A percentile compares a stretch with the other conserved stretches of the same genome.
Evolutionary conservation across 1,139 yeast genomes (phyloP).

Genomic region (Pichia inconspicua): DNA sequence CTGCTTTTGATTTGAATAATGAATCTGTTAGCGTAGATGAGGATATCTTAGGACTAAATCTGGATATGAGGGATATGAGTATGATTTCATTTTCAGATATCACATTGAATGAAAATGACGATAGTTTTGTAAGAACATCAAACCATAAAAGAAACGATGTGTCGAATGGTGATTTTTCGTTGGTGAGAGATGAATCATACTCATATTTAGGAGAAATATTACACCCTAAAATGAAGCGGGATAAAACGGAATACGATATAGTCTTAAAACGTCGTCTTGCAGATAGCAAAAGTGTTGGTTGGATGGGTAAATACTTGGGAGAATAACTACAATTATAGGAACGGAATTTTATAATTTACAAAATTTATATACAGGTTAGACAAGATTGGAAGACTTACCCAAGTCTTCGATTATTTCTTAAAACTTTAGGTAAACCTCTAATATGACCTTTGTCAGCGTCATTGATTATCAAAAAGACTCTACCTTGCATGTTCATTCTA

Average conservation of each 20-base stretch:
- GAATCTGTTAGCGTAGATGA: neutral
- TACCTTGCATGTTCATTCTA: conserved; percentile 80
- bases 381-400: conserved; percentile 12
- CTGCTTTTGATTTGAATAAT: neutral
- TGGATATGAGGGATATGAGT: neutral
- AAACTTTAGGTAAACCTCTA: conserved; percentile 68
- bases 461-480: conserved; percentile 71
- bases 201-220: conserved; percentile 24
- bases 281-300: conserved; percentile 24
- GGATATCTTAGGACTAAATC: neutral
- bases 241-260: conserved; percentile 19
- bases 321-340: neutral
- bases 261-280: conserved; percentile 17
- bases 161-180: neutral
- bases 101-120: neutral
- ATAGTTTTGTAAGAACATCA: neutral
- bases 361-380: neutral
- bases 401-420: conserved; percentile 42
- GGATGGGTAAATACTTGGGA: neutral
- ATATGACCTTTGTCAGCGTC: conserved; percentile 75
- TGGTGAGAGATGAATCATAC: conserved; percentile 24
- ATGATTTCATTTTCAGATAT: neutral
- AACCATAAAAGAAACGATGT: neutral
- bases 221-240: conserved; percentile 8
- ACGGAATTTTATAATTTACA: neutral